These are phyloP conservation scores for Huntiella abstrusa DNA, from an alignment of 2,329 filamentous ascomycete species.

Conservation along the genomic window DNA sequence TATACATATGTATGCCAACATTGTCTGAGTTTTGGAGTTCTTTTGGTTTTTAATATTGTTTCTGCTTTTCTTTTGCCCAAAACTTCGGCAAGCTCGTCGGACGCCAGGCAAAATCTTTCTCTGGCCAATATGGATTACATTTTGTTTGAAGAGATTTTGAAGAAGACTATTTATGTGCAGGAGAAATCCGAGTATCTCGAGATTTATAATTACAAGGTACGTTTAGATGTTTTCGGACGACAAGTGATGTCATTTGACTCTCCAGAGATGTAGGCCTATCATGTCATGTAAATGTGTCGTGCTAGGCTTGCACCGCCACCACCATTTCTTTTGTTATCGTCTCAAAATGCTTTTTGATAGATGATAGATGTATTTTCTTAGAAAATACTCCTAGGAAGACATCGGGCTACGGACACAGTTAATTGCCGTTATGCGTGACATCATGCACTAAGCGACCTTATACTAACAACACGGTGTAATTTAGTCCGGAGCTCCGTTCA, in stretches of 20 bases:
- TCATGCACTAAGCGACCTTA: no score
- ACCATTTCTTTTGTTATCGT: not conserved
- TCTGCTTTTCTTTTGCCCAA: no score
- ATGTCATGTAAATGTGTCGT: not conserved
- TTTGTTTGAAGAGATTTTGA: slow-evolving; percentile 17
- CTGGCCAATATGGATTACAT: slow-evolving; percentile 5
- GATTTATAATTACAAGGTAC: slow-evolving; percentile 32
- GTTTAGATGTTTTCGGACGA: not conserved
- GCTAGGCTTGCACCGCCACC: not conserved
- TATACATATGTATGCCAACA: no score
- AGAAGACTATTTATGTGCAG: slow-evolving; percentile 27
- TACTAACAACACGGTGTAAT: no score
- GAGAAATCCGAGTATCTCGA: slow-evolving; percentile 38
- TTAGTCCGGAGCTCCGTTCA: slow-evolving; percentile 12
- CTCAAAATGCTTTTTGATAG: not conserved
- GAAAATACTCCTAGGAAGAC: not conserved
- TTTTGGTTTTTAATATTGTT: no score
- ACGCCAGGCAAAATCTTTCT: not conserved
- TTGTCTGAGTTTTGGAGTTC: no score
- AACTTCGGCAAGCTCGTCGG: no score
- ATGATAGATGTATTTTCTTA: not conserved
- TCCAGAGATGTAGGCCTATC: not conserved
- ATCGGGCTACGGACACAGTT: no score
- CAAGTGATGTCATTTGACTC: not conserved
- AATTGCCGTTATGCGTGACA: no score